Evolutionary conservation across 1,284 basidiomycete genomes (phyloP), one percentile per base, ranked within the genome.

Genomic region (Irpex rosettiformis): DNA sequence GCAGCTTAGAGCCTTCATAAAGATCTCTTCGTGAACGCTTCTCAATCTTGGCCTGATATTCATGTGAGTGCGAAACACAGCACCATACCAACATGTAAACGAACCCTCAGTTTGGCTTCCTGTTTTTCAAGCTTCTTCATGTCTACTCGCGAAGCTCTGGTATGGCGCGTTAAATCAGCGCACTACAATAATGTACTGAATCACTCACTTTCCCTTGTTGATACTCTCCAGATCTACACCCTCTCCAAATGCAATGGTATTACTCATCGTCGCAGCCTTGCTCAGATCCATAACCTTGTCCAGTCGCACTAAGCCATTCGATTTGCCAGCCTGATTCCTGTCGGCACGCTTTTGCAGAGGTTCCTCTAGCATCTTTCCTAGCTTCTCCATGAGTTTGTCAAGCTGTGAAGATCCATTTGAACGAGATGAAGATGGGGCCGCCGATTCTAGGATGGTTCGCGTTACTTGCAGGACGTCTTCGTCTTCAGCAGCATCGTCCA

Each of bases 101-200:
- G 56, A 61, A 86, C 89, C 78, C 89, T 89, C 61, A 99, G 88
- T 74, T 99, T 99, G 3, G 95, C 94, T 74, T 99, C 97, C 66
- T 97, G 95, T 74, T 98, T 98, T 73, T 98, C 97, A 16, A 99
- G 85, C 70, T 98, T 98, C 77, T 94, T 96, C 63, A 99, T 85
- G 77, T 99, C 97, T 58, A 99, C 97, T 52, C 93, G 89, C 51
- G 95, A 96, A 29, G 93, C 93, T 73, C 93, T 93, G 65, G 28
- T 48, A 37, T 49, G n/a, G 45, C 61, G 54, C 58, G 37, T 58
- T 56, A 37, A 53, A 11, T 43, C 8, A 33, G 18, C 55, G 29
- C 25, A 64, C 47, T 8, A 28, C 18, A 18, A 18, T 1, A 28
- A 1, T 21, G 53, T 3, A 30, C 24, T 1, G 16, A 52, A 16